These are phyloP conservation scores for Fibroporia radiculosa DNA, from an alignment of 768 basidiomycete genomes.

Conservation along the genomic window DNA sequence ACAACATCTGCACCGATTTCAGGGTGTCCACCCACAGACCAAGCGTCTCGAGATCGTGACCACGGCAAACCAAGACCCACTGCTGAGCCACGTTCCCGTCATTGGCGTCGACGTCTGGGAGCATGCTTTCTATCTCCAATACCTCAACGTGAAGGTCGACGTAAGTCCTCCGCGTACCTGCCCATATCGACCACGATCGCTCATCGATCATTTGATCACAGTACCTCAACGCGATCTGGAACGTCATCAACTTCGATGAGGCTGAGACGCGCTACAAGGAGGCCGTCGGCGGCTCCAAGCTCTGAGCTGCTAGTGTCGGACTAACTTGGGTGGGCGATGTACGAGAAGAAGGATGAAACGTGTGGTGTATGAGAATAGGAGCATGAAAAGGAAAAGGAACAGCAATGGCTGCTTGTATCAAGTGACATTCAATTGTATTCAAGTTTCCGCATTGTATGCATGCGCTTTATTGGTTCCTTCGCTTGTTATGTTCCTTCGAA, in stretches of 20 bases:
- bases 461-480: too few relatives aligned
- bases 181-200: neutral
- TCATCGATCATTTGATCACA: constrained; percentile 16
- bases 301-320: too few relatives aligned
- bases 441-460: too few relatives aligned
- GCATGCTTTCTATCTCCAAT: constrained; percentile 95
- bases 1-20: neutral
- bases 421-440: too few relatives aligned
- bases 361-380: too few relatives aligned
- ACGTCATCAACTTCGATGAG: constrained; percentile 65
- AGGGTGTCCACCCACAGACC: constrained; percentile 64
- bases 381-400: too few relatives aligned
- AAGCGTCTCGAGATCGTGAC: constrained; percentile 81
- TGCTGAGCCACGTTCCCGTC: constrained; percentile 67
- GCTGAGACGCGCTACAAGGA: constrained; percentile 60
- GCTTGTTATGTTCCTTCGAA: too few relatives aligned
- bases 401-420: too few relatives aligned
- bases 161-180: constrained; percentile 39
- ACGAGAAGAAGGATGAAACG: too few relatives aligned
- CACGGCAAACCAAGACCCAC: constrained; percentile 94
- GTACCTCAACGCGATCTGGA: constrained; percentile 77
- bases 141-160: constrained; percentile 90
- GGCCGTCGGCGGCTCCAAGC: constrained; percentile 28
- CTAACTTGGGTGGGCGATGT: too few relatives aligned
- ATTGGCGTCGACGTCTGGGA: constrained; percentile 96